Percentiles rank a stretch among this genome's conserved stretches.
Evolutionary conservation across 768 basidiomycete species (phyloP).

Genomic region (Flagelloscypha sp.): DNA sequence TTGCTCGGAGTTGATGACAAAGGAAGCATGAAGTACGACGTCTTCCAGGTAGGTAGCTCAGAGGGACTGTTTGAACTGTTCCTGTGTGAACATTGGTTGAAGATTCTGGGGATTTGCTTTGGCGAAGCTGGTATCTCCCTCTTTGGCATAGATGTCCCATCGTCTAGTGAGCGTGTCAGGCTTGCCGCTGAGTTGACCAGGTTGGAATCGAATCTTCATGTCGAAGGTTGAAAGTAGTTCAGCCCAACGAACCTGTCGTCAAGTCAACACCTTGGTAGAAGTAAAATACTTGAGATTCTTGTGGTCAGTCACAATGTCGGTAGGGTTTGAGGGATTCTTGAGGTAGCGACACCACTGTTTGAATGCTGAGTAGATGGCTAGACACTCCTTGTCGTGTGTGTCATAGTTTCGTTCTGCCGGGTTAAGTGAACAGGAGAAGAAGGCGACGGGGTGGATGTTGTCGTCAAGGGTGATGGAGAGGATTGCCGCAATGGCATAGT

Average conservation of each 20-base stretch:
- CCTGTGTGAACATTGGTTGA: constrained; percentile 14
- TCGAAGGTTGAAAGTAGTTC: constrained; percentile 32
- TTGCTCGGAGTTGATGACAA: constrained; percentile 13
- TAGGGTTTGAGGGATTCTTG: constrained; percentile 17
- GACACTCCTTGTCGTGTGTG: constrained; percentile 29
- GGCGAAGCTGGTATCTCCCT: constrained; percentile 17
- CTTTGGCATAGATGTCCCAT: constrained; percentile 20
- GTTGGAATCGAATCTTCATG: constrained; percentile 20
- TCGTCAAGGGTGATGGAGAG: constrained; percentile 12
- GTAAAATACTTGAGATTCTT: constrained; percentile 40
- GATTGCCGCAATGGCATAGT: constrained; percentile 12
- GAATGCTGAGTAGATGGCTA: constrained; percentile 30
- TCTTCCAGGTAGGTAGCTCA: constrained; percentile 5
- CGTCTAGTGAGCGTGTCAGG: constrained; percentile 19
- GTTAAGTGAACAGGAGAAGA: constrained; percentile 16
- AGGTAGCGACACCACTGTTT: constrained; percentile 25
- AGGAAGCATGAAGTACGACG: constrained; percentile 7
- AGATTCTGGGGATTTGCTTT: constrained; percentile 17
- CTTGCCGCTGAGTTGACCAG: constrained; percentile 13
- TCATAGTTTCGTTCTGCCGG: constrained; percentile 29
- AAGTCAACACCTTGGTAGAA: constrained; percentile 28
- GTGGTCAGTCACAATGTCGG: constrained; percentile 23
- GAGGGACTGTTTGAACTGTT: too few species aligned
- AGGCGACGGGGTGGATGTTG: constrained; percentile 23
- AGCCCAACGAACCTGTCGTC: constrained; percentile 39